Evolutionary conservation across 345 rosid species (phyloP).

Genomic region (Rhizophora mangle): DNA sequence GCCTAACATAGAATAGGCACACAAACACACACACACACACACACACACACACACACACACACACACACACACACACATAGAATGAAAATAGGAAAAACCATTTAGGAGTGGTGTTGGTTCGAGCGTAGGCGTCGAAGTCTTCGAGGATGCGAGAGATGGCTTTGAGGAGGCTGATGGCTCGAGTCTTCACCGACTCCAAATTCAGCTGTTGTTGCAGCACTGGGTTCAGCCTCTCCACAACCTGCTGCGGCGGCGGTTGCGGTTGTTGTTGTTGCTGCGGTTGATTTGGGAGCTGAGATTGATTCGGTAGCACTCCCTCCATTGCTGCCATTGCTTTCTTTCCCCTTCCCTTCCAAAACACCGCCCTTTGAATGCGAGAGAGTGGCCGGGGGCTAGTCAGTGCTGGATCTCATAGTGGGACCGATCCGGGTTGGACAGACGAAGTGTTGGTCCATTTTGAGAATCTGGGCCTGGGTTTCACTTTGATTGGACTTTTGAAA

Average conservation of each 20-base stretch:
- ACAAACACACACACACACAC: too few species aligned
- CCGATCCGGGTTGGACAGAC: too few species aligned
- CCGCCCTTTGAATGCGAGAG: too few species aligned
- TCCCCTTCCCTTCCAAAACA: too few species aligned
- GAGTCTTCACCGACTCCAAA: conserved; percentile 69
- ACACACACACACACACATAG: too few species aligned
- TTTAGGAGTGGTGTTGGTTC: conserved; percentile 80
- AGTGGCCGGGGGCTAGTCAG: too few species aligned
- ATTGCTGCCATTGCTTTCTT: not conserved
- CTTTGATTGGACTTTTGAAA: too few species aligned
- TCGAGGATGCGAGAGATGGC: conserved; percentile 88
- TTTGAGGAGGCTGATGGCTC: conserved; percentile 75
- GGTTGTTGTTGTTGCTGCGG: conserved; percentile 12
- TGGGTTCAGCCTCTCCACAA: conserved; percentile 63
- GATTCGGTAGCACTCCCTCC: conserved; percentile 24
- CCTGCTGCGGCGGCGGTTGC: conserved; percentile 17
- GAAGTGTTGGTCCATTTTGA: too few species aligned
- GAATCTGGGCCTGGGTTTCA: too few species aligned
- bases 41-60: too few species aligned
- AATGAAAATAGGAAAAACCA: conserved; percentile 38
- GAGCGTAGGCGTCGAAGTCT: conserved; percentile 68
- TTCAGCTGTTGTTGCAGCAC: conserved; percentile 66
- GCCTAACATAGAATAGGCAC: not conserved
- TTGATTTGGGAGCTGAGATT: conserved; percentile 22
- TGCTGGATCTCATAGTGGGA: too few species aligned